These are phyloP conservation scores for Hemerocallis citrina DNA, from an alignment of 106 monocot genomes.

Conservation along the genomic window DNA sequence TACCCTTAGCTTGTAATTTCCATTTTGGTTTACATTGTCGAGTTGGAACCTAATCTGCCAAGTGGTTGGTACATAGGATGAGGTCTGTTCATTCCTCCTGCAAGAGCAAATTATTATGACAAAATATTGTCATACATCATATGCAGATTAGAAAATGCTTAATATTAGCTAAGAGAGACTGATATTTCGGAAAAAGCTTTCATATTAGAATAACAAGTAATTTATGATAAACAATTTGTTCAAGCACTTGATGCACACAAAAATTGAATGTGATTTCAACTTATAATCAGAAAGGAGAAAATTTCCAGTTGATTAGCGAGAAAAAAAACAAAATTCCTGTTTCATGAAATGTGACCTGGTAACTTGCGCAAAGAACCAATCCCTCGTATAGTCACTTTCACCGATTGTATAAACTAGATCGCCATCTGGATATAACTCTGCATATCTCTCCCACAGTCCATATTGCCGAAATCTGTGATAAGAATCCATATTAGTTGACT, in stretches of 20 bases:
- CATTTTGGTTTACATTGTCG: constrained; percentile 4
- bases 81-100: constrained; percentile 31
- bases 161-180: too few relatives aligned
- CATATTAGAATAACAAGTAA: too few relatives aligned
- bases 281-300: too few relatives aligned
- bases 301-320: too few relatives aligned
- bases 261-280: too few relatives aligned
- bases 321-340: too few relatives aligned
- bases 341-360: constrained; percentile 38
- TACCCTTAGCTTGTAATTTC: constrained; percentile 30
- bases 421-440: constrained; percentile 41
- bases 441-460: constrained; percentile 71
- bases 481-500: neutral
- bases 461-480: constrained; percentile 54
- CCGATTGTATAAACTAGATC: constrained; percentile 57
- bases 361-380: constrained; percentile 83
- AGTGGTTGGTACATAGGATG: constrained; percentile 28
- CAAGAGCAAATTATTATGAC: neutral
- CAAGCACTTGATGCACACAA: too few relatives aligned
- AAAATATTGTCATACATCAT: too few relatives aligned
- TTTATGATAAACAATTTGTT: too few relatives aligned
- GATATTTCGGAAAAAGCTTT: too few relatives aligned
- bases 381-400: constrained; percentile 45
- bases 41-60: constrained; percentile 51
- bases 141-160: too few relatives aligned